These are phyloP conservation scores for Pseudocohnilembus persalinus DNA, from an alignment of 169 alveolate species.

Conservation along the genomic window DNA sequence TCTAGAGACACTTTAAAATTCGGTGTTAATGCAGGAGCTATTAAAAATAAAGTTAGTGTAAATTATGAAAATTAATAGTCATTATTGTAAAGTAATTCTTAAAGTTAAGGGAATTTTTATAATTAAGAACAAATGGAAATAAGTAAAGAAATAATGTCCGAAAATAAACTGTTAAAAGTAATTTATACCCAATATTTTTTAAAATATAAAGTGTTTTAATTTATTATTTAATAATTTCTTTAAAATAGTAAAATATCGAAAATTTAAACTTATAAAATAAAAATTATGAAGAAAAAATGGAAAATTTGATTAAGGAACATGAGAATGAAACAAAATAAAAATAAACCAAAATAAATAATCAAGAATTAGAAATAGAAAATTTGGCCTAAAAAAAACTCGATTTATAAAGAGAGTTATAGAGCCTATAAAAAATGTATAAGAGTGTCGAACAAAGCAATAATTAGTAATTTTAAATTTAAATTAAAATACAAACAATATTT, in stretches of 20 bases:
- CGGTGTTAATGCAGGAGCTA: conserved; percentile 26
- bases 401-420: too few species aligned
- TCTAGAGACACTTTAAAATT: conserved; percentile 21
- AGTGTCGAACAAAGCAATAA: too few species aligned
- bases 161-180: background rate
- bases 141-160: background rate
- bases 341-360: background rate
- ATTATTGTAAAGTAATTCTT: background rate
- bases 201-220: too few species aligned
- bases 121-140: background rate
- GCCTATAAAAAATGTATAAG: too few species aligned
- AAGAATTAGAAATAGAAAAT: too few species aligned
- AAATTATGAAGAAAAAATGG: too few species aligned
- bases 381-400: too few species aligned
- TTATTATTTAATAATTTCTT: too few species aligned
- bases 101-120: background rate
- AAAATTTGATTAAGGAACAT: background rate
- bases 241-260: background rate
- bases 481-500: too few species aligned
- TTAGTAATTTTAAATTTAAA: too few species aligned
- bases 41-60: conserved; percentile 14
- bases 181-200: too few species aligned
- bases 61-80: background rate
- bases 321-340: background rate
- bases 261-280: too few species aligned